Percentiles rank a stretch among this genome's conserved stretches.
Conservation (phyloP, 1,284 basidiomycete genomes). For the Blastosporella zonata region DNA sequence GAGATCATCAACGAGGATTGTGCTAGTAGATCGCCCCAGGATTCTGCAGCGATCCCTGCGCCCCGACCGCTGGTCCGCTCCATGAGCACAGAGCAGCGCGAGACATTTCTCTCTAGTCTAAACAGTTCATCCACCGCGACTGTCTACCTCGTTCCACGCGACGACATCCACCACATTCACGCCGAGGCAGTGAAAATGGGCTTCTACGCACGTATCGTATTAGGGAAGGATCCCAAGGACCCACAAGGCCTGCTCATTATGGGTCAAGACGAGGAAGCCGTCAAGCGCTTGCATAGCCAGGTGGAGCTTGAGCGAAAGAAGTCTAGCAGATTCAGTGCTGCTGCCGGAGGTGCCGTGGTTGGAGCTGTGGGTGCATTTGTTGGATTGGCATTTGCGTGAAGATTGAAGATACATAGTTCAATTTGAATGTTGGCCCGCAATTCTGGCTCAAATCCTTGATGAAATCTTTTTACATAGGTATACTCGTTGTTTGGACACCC, state of each 20-base stretch:
- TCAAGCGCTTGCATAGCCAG: constrained; percentile 34
- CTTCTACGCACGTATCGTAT: constrained; percentile 38
- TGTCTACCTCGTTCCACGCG: constrained; percentile 42
- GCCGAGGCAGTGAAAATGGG: constrained; percentile 40
- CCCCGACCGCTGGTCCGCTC: constrained; percentile 37
- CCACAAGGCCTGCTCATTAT: constrained; percentile 45
- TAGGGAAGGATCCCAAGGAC: constrained; percentile 32
- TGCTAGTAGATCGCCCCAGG: constrained; percentile 12
- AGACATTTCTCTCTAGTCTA: constrained; percentile 45
- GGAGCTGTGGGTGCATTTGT: constrained; percentile 42
- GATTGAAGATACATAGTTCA: too few relatives aligned
- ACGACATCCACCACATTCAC: constrained; percentile 38
- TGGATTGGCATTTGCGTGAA: constrained; percentile 39
- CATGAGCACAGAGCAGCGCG: constrained; percentile 51
- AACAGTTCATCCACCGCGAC: constrained; percentile 40
- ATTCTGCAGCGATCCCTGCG: constrained; percentile 14
- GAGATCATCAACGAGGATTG: neutral
- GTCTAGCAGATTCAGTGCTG: constrained; percentile 27
- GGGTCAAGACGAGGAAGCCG: constrained; percentile 42
- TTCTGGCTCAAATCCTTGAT: neutral
- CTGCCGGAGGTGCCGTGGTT: constrained; percentile 39
- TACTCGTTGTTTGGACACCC: neutral
- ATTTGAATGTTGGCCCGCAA: neutral
- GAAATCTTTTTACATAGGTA: neutral
- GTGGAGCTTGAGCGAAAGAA: constrained; percentile 32